phyloP scores from a whole-genome alignment of 108 stramenopile genomes.

The Nannochloropsis salina region DNA sequence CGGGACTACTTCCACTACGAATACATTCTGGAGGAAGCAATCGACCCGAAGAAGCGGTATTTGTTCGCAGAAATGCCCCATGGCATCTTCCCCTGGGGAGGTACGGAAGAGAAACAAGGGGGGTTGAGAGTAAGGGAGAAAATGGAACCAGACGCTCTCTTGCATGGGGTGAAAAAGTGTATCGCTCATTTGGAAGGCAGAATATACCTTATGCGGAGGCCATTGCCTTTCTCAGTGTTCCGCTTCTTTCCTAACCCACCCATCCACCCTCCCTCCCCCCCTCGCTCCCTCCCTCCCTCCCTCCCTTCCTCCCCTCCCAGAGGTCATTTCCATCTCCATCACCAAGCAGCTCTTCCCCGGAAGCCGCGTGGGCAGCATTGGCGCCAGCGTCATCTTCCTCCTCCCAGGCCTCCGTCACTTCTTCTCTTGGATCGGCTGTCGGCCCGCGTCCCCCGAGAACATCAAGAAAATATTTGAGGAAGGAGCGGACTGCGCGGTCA shows the following conservation, averaged over 20 bases:
- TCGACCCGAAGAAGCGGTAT: conserved; percentile 48
- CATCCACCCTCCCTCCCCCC: not conserved
- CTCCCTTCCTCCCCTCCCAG: conserved; percentile 4
- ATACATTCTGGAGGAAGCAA: conserved; percentile 37
- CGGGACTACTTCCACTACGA: conserved; percentile 42
- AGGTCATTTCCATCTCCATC: conserved; percentile 29
- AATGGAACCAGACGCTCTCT: not conserved
- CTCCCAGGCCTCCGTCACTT: conserved; percentile 29
- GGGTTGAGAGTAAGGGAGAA: not conserved
- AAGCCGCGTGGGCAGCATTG: conserved; percentile 20
- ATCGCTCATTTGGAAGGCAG: no score
- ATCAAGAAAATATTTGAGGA: conserved; percentile 29
- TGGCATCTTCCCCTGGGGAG: conserved; percentile 29
- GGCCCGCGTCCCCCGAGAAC: conserved; percentile 23
- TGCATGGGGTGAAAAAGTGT: no score
- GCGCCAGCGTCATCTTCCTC: conserved; percentile 27
- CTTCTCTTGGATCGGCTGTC: conserved; percentile 31
- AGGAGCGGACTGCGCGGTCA: conserved; percentile 31
- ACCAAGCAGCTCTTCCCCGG: conserved; percentile 25
- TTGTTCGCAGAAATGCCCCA: conserved; percentile 55
- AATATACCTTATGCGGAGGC: not conserved
- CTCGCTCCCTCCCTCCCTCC: not conserved
- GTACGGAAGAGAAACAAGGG: not conserved
- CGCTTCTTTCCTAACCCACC: not conserved
- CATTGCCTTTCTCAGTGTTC: not conserved